These are phyloP conservation scores for Fragaria ananassa DNA, from an alignment of 306 rosid genomes.

Conservation along the genomic window DNA sequence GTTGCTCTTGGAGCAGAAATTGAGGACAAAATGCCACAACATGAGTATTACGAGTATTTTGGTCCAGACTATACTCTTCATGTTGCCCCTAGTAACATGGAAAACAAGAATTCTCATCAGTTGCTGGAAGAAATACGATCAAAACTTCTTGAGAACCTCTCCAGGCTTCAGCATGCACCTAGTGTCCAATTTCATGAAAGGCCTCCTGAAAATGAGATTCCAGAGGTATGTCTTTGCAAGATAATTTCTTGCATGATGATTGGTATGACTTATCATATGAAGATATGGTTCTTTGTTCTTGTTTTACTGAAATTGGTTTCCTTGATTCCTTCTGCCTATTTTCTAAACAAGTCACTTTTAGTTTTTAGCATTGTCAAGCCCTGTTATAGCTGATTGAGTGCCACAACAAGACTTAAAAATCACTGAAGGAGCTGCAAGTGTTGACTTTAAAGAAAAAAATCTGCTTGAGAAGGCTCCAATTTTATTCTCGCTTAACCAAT, in stretches of 20 bases:
- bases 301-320: not conserved
- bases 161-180: constrained; percentile 85
- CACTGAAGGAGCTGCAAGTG: not conserved
- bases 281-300: not conserved
- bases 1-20: constrained; percentile 91
- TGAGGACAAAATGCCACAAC: constrained; percentile 90
- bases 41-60: constrained; percentile 85
- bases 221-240: constrained; percentile 51
- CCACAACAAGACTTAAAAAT: not conserved
- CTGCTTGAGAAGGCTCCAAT: not conserved
- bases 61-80: constrained; percentile 93
- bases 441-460: not conserved
- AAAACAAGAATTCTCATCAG: constrained; percentile 73
- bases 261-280: not conserved
- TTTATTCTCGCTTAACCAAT: not conserved
- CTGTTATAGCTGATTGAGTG: not conserved
- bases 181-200: constrained; percentile 82
- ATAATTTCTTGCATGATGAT: not conserved
- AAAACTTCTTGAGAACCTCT: constrained; percentile 73
- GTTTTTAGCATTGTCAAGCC: not conserved
- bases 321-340: not conserved
- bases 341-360: not conserved
- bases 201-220: constrained; percentile 73
- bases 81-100: constrained; percentile 97
- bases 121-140: constrained; percentile 66